Base-by-base conservation (phyloP, 805 yeast genomes). In the Candida odintsovae region DNA sequence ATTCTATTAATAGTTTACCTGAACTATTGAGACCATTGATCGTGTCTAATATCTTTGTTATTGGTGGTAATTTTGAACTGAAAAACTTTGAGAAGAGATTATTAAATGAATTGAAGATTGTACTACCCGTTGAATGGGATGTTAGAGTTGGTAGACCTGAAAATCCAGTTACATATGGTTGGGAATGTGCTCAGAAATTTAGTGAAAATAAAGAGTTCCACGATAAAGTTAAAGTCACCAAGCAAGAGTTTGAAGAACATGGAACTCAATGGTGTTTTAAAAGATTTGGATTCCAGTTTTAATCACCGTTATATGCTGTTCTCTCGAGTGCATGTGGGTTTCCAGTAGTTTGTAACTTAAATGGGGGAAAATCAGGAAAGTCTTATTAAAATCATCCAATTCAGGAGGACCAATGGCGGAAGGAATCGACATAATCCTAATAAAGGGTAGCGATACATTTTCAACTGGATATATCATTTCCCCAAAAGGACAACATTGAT, bases 201-300 rank as follows among this genome's bases (percentile, higher is more conserved):
- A 51, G 59, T 37, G 52, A 57, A 38, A 62, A 49, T 20, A 51
- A 42, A 8, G 69, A 61, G 3, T 44, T 61, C 35, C 69, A 74
- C 46, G 66, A 70, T 18, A 71, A 76, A 35, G 76, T 83, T 16
- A 72, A 80, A 45, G 80, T 94, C 7, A 75, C 95, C 0, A 78
- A 82, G 49, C 78, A 80, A 47, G 98, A 94, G 43, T 94, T 90
- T 57, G 73, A 78, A 52, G 99, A 94, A 63, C 83, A 87, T 59
- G 99, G 99, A 0, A 49, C 61, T 0, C 73, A 69, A 20, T 71
- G 75, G 75, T 58, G 67, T n/a, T 66, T 64, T 44, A 60, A 65
- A 42, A 62, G 75, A 41, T 71, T 71, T 52, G 74, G 75, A 3
- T 71, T 64, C 48, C 72, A 70, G 38, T 45, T 57, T 37, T 44